These are phyloP conservation scores for Poa annua DNA, from an alignment of 176 grass and related monocot species.

Conservation along the genomic window DNA sequence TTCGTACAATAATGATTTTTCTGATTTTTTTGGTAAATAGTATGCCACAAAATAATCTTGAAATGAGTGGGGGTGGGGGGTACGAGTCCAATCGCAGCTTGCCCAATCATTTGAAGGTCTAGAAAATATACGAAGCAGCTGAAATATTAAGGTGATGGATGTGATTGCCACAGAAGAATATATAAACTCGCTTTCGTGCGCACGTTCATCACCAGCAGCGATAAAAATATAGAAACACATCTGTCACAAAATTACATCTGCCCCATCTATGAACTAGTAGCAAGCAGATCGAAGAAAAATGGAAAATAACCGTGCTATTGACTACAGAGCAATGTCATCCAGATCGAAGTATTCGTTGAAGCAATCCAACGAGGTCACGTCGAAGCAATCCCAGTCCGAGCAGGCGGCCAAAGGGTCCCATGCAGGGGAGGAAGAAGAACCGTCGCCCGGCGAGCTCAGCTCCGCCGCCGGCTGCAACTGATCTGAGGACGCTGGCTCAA, in stretches of 20 bases:
- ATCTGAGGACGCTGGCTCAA: background rate
- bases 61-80: no score
- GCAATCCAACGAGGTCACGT: slow-evolving; percentile 19
- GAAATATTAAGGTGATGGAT: background rate
- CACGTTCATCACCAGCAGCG: background rate
- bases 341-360: background rate
- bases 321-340: background rate
- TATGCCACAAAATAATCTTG: no score
- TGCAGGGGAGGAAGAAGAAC: background rate
- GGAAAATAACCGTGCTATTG: background rate
- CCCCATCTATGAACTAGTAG: background rate
- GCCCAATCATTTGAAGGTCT: no score
- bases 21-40: no score
- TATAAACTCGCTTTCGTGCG: background rate
- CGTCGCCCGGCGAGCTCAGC: background rate
- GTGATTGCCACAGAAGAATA: background rate
- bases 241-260: background rate
- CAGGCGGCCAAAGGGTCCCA: background rate
- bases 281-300: no score
- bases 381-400: slow-evolving; percentile 24
- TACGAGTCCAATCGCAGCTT: no score
- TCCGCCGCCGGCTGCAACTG: background rate
- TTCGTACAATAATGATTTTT: no score
- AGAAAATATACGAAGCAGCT: background rate
- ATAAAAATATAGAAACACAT: background rate